Evolutionary conservation across 768 basidiomycete genomes (phyloP), one percentile per base, ranked within the genome.

Genomic region (Lactarius trivialis): DNA sequence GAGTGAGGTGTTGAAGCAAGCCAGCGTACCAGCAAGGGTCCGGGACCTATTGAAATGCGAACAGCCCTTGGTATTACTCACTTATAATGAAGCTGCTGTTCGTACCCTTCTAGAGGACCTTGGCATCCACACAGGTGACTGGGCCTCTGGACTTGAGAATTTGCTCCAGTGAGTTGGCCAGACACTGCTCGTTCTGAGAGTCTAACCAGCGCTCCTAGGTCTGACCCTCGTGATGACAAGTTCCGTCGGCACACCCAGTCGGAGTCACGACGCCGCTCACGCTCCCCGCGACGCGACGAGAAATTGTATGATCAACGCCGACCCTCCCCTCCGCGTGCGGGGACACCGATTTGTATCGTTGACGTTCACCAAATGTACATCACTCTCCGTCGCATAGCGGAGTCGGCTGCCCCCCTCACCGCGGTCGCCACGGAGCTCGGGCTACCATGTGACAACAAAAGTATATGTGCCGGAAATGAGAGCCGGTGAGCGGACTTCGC

Each of bases 401-500:
- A 58, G 24, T 58, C 62, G 24, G 24, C 49, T 26, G 49, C 48
- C 52, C 43, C 59, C 19, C 60, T 65, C 3, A 15, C 37, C 1
- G 21, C 43, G n/a, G 28, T 53, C 26, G 66, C 64, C 34, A 48
- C 49, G 12, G 64, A 45, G 36, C 61, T 67, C 30, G 67, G 61
- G 6, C 50, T 66, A 4, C 32, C 28, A 7, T 43, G 37, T 19
- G 52, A 63, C 34, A 45, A 49, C 14, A 55, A 66, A 41, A 50
- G 26, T 37, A 66, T 60, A 58, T 66, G 61, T 48, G 67, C 67
- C 4, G 67, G 67, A 50, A 67, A 67, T 33, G 67, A 67, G 28
- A 66, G 64, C 43, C 56, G 60, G 66, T 67, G 45, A 56, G 66
- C 28, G 36, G 26, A 32, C 24, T 15, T 19, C 36, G 34, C 34